Evolutionary conservation across 1,139 yeast species (phyloP), one percentile per base, ranked within the genome.

Genomic region (Kodamaea sp.): DNA sequence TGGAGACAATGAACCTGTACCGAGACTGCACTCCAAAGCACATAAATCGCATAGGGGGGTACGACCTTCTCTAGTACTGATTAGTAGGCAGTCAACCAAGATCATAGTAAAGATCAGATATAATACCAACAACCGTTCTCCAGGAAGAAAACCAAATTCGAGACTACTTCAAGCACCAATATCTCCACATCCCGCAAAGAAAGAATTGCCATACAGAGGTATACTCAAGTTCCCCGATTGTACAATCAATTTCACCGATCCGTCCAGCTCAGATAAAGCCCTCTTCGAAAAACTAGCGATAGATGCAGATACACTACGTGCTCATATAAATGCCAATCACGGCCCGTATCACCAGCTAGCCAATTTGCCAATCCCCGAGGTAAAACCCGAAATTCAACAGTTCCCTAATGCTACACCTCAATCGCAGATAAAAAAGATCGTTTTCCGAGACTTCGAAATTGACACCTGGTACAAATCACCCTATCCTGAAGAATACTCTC

Each of bases 381-480:
- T 18, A 18, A 9, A 18, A 18, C 9, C 21, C 6, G 21, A 6
- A 18, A 9, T 7, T 9, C 21, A 7, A 9, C 21, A 6, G 21
- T 18, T 9, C 21, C 6, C 9, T 9, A 18, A 18, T 18, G 8
- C 21, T 10, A 7, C 26, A 4, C 28, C 31, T 6, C 36, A 55
- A 38, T 59, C 70, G 2, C 64, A 64, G 35, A 64, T 70, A 19
- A 66, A 71, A 26, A 66, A 70, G 37, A 83, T 90, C 16, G 84
- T 80, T 46, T 80, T 90, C 44, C 76, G 89, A 23, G 75, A 75
- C 34, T 78, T 61, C 53, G 90, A 83, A 54, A 86, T 90, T 18
- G 83, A 83, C 42, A 87, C 97, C 0, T 88, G 97, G 96, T 89
- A 87, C 57, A 78, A 87, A 4, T 83, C 97, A 0, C 97, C 97